phyloP scores from a whole-genome alignment of 345 rosid species.

The Schrenkiella parvula region DNA sequence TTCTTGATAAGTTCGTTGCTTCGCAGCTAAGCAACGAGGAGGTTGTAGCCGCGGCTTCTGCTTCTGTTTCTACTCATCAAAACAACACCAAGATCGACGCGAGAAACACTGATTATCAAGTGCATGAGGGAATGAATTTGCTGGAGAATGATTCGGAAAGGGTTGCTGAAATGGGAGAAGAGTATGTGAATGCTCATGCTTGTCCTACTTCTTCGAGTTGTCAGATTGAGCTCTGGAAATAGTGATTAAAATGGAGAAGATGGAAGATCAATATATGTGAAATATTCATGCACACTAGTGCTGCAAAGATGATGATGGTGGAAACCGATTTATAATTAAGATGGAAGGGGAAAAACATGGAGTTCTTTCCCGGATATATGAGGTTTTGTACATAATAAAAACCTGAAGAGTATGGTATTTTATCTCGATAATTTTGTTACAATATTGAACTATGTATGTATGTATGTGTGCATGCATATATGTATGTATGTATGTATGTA shows the following conservation, averaged over 20 bases:
- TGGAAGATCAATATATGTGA: conserved; percentile 18
- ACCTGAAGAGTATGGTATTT: conserved; percentile 34
- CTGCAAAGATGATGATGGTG: conserved; percentile 24
- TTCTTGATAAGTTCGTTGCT: conserved; percentile 86
- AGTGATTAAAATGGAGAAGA: conserved; percentile 29
- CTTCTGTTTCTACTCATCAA: neutral
- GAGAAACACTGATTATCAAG: conserved; percentile 29
- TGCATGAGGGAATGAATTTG: conserved; percentile 35
- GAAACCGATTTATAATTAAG: conserved; percentile 22
- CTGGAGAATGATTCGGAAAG: conserved; percentile 41
- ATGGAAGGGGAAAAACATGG: conserved; percentile 21
- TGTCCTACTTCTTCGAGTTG: conserved; percentile 57
- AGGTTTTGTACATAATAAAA: conserved; percentile 65
- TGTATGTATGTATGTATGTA: neutral
- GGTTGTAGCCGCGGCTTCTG: conserved; percentile 24
- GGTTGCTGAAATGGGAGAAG: conserved; percentile 42
- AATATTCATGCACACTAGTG: neutral
- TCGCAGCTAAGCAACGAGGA: conserved; percentile 85
- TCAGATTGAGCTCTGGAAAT: conserved; percentile 76
- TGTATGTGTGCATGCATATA: too few species aligned
- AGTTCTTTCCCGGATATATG: conserved; percentile 22
- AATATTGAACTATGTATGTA: conserved; percentile 6
- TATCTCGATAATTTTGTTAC: conserved; percentile 20
- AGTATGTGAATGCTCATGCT: conserved; percentile 33
- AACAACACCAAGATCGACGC: neutral